These are phyloP conservation scores for Penicillium psychrosexuale DNA, from an alignment of 2,329 filamentous ascomycete genomes.

Conservation along the genomic window DNA sequence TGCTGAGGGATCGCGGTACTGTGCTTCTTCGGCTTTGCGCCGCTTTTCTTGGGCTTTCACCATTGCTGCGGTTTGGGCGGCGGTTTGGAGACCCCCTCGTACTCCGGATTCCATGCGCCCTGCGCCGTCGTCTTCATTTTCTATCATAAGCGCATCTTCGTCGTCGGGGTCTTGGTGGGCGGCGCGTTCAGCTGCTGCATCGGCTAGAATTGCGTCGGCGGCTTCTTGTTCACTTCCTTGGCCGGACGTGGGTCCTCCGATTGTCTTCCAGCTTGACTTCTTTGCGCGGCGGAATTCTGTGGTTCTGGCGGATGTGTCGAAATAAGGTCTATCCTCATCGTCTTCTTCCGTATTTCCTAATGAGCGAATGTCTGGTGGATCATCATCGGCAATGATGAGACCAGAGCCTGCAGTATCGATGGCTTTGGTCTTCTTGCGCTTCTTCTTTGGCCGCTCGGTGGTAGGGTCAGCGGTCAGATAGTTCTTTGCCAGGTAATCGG, in stretches of 20 bases:
- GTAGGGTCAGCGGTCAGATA: constrained; percentile 69
- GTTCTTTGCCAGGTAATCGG: constrained; percentile 84
- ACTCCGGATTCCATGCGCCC: constrained; percentile 84
- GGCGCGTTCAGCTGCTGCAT: constrained; percentile 64
- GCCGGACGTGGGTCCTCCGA: constrained; percentile 48
- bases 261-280: constrained; percentile 74
- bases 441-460: constrained; percentile 53
- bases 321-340: constrained; percentile 37
- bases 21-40: constrained; percentile 46
- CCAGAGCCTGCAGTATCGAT: constrained; percentile 44
- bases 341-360: constrained; percentile 27
- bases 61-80: constrained; percentile 69
- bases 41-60: constrained; percentile 63
- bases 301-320: constrained; percentile 27
- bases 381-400: constrained; percentile 43
- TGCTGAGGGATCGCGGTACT: constrained; percentile 38
- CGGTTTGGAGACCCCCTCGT: constrained; percentile 81
- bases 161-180: constrained; percentile 48
- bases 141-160: constrained; percentile 48
- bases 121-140: constrained; percentile 38
- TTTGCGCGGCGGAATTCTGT: constrained; percentile 67
- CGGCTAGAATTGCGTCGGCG: constrained; percentile 75
- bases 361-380: constrained; percentile 36
- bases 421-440: constrained; percentile 53
- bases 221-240: constrained; percentile 53